Evolutionary conservation across 345 rosid species (phyloP), one percentile per base, ranked within the genome.

Genomic region (Citrus reticulata): DNA sequence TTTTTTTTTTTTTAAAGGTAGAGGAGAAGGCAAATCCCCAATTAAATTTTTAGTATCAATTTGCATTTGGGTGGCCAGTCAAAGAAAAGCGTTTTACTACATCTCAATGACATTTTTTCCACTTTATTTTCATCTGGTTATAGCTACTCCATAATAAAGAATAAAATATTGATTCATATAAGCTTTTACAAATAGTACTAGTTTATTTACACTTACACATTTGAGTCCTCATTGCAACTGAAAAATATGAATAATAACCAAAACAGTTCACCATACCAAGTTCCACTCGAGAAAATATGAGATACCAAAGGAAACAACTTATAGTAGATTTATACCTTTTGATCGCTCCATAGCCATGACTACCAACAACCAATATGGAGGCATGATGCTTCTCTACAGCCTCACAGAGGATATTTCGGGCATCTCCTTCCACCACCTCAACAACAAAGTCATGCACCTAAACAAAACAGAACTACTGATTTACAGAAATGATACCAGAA

Each of bases 331-430:
- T 19, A 16, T 70, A 91, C 99, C 98, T 93, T 85, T 94, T 97
- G 70, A 97, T 88, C 73, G 98, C 93, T 84, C 99, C 99, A 83
- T 97, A 90, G 24, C 99, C 99, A 83, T 94, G 99, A 80, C 92
- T 97, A 61, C 99, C 99, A 22, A 94, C 95, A 62, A 89, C 98
- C 66, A 97, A 88, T n/a, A 94, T 63, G 5, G 98, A 87, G 79
- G 98, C 98, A 40, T 88, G 93, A 84, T 94, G 93, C 74, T 75
- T 93, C 7, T 97, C 98, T 24, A 92, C 99, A 72, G 90, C 91
- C 46, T 94, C 99, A 42, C 98, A 96, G 0, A 96, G 89, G 25
- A 96, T 90, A 80, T 93, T 92, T 83, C 99, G 88, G 4, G 93
- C 93, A 91, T 97, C 99, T 6, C 99, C 99, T 81, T 97, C 99